Conservation (phyloP, 805 yeast genomes). For the Cyberlindnera saturnus region DNA sequence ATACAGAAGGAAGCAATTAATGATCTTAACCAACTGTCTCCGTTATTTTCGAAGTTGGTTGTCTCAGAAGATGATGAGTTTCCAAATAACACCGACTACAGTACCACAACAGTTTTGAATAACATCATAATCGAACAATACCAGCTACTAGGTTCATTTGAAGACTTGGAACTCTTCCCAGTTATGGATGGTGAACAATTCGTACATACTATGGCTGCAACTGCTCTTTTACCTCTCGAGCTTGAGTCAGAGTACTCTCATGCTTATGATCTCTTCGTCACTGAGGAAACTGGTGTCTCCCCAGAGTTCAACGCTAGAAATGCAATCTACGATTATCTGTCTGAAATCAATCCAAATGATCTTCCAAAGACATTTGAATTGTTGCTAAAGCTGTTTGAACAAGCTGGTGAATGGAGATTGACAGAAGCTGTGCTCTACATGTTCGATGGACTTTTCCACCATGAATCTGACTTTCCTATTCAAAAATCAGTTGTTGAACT, state of each 20-base stretch:
- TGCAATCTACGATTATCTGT: slow-evolving; percentile 49
- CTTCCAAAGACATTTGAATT: slow-evolving; percentile 20
- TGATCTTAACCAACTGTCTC: slow-evolving; percentile 12
- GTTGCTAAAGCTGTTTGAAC: slow-evolving; percentile 3
- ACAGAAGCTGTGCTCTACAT: slow-evolving; percentile 44
- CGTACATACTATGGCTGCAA: slow-evolving; percentile 12
- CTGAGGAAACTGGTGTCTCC: slow-evolving; percentile 67
- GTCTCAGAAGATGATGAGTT: slow-evolving; percentile 9
- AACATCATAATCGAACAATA: slow-evolving; percentile 28
- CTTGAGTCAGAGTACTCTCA: slow-evolving; percentile 42
- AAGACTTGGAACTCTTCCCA: slow-evolving; percentile 4
- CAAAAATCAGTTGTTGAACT: slow-evolving; percentile 16
- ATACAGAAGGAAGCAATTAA: slow-evolving; percentile 7
- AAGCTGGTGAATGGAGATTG: slow-evolving; percentile 31
- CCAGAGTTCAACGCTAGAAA: slow-evolving; percentile 53
- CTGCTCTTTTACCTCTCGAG: slow-evolving; percentile 21
- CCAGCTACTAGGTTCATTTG: slow-evolving; percentile 26
- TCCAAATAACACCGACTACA: slow-evolving; percentile 14
- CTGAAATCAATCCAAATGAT: slow-evolving; percentile 41
- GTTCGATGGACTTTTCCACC: slow-evolving; percentile 43
- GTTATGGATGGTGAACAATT: neutral
- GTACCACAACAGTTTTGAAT: slow-evolving; percentile 11
- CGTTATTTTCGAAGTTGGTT: slow-evolving; percentile 6
- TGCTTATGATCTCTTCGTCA: slow-evolving; percentile 66
- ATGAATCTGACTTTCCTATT: slow-evolving; percentile 26